Evolutionary conservation across 441 rosid species (phyloP), one percentile per base, ranked within the genome.

Genomic region (Bocquillonia castaneifolia): DNA sequence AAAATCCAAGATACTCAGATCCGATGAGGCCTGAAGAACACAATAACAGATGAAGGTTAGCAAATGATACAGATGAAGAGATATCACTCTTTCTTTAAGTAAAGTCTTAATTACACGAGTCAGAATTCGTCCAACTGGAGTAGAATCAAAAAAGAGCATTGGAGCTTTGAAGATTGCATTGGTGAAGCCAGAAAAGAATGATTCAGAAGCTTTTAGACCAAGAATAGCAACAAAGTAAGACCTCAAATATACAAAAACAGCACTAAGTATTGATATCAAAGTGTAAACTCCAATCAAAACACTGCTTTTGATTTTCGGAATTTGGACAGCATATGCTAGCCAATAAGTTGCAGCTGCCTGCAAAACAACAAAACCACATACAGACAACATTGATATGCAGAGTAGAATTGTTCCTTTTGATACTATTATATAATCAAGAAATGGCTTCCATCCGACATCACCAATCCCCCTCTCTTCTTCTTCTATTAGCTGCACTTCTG

Each of bases 271-370:
- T 36, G 96, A 85, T 67, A 91, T 76, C 26, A 83, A 78, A 25
- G 93, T 72, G 67, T 89, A 93, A 64, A 83, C 83, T 32, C 94
- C 97, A 60, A 93, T 86, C 70, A 93, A 77, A 51, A 80, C 40
- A 47, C 77, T 77, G 59, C 58, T 77, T 6, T 66, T 76, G 63
- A 89, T 66, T 28, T 74, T 59, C 17, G 96, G 93, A 74, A 82
- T 69, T 61, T 83, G 84, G 63, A 87, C 85, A 47, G 87, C 97
- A 56, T 74, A 80, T 68, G 97, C 96, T 28, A 93, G 85, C 98
- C 98, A 93, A 61, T 83, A 93, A 34, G 91, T 91, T 45, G 98
- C 73, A 64, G 87, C 90, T 61, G 96, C 89, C 69, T 93, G 97
- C 70, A 86, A 76, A 59, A 67, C 77, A 58, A 81, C 82, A 79